Conservation (phyloP, 176 grass and related monocot genomes). For the Luzula sylvatica region DNA sequence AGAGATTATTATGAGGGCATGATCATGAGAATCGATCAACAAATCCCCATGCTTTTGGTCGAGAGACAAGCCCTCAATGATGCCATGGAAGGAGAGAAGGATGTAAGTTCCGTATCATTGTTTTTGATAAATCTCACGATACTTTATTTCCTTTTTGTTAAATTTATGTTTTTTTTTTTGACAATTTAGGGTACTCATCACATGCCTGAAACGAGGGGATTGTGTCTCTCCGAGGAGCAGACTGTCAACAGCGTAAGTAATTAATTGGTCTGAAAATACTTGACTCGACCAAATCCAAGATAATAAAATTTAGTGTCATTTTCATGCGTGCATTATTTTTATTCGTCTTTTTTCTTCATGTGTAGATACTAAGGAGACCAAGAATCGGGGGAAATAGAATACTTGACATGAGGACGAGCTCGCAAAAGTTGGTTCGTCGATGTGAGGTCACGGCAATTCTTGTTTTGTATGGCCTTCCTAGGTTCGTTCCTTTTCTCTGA, state of each 20-base stretch:
- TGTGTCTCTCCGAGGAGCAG: slow-evolving; percentile 91
- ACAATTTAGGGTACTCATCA: slow-evolving; percentile 81
- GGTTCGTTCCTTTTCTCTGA: slow-evolving; percentile 32
- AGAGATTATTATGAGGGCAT: slow-evolving; percentile 95
- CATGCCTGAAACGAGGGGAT: slow-evolving; percentile 88
- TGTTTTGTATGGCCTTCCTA: slow-evolving; percentile 78
- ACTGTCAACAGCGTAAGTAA: slow-evolving; percentile 77
- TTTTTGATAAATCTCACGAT: background rate
- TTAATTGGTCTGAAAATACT: slow-evolving; percentile 10
- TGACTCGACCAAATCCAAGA: background rate
- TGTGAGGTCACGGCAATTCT: slow-evolving; percentile 94
- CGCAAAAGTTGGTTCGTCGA: slow-evolving; percentile 59
- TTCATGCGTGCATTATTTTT: slow-evolving; percentile 1
- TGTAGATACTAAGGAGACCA: slow-evolving; percentile 62
- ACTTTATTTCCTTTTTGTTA: background rate
- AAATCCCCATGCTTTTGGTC: slow-evolving; percentile 95
- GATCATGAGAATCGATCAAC: slow-evolving; percentile 96
- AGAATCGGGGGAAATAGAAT: slow-evolving; percentile 65
- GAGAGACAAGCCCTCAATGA: slow-evolving; percentile 96
- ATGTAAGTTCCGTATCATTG: slow-evolving; percentile 30
- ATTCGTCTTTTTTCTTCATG: background rate
- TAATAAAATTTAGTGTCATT: background rate
- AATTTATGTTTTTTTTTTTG: slow-evolving; percentile 18
- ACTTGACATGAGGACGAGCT: slow-evolving; percentile 60
- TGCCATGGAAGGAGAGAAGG: slow-evolving; percentile 93